A percentile compares a stretch with the other conserved stretches of the same genome.
Evolutionary conservation across 2,329 filamentous ascomycete species (phyloP).

Genomic region (Lasiodiplodia gonubiensis): DNA sequence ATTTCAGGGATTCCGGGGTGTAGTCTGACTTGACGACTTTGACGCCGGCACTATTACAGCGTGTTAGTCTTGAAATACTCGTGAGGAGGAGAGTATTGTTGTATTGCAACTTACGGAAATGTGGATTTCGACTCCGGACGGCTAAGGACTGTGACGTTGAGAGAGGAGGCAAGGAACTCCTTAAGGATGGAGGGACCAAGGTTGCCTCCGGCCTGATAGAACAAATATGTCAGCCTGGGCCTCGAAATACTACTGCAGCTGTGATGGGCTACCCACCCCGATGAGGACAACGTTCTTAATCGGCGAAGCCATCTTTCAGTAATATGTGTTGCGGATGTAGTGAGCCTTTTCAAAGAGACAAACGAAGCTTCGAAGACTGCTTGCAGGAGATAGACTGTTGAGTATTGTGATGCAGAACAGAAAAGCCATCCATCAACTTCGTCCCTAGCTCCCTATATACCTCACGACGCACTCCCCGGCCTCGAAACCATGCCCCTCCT

Average conservation of each 20-base stretch:
- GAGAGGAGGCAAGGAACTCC: conserved; percentile 35
- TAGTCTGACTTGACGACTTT: conserved; percentile 55
- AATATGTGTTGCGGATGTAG: no score
- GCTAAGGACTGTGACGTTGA: conserved; percentile 41
- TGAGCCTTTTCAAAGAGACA: neutral
- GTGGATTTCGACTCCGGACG: conserved; percentile 35
- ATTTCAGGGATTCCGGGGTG: conserved; percentile 54
- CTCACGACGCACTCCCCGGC: neutral
- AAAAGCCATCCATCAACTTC: neutral
- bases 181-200: conserved; percentile 38
- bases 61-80: neutral
- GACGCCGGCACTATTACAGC: neutral
- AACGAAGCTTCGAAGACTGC: no score
- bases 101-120: conserved; percentile 29
- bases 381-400: neutral
- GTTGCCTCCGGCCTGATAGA: conserved; percentile 35
- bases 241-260: no score
- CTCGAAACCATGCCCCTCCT: neutral
- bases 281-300: conserved; percentile 28
- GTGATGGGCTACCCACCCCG: conserved; percentile 3
- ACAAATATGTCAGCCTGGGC: neutral
- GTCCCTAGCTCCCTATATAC: neutral
- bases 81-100: neutral
- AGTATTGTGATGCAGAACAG: neutral
- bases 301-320: conserved; percentile 12